Evolutionary conservation across 108 stramenopile species (phyloP).

Genomic region (Bacterosira constricta): DNA sequence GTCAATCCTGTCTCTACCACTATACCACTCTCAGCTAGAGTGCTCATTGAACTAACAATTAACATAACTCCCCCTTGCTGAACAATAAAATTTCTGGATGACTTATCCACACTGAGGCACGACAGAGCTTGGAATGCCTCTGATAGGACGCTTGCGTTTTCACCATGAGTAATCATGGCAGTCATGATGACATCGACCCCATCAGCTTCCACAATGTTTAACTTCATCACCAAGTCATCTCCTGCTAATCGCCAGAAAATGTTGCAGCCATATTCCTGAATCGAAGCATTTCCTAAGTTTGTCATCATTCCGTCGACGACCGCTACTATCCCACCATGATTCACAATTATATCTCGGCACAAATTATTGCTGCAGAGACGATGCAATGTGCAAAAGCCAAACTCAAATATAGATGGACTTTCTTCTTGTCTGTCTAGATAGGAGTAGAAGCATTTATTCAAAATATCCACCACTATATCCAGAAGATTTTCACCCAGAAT

Average conservation of each 20-base stretch:
- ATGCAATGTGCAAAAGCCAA: not conserved
- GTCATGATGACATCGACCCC: constrained; percentile 15
- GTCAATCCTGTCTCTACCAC: constrained; percentile 13
- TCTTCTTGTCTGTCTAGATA: constrained; percentile 18
- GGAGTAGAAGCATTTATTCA: constrained; percentile 1
- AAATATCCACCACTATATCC: not conserved
- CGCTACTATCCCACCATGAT: constrained; percentile 27
- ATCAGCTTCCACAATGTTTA: constrained; percentile 17
- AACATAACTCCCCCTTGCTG: constrained; percentile 15
- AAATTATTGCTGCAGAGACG: not conserved
- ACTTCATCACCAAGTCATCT: not conserved
- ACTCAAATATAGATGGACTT: not conserved
- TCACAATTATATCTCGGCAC: constrained; percentile 3
- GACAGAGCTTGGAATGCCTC: constrained; percentile 6
- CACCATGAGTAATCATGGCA: constrained; percentile 9
- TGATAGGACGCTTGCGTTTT: not conserved
- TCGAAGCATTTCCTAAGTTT: constrained; percentile 6
- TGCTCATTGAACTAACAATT: not conserved
- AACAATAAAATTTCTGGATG: constrained; percentile 3
- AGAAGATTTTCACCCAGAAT: not conserved
- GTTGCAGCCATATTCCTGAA: constrained; percentile 19
- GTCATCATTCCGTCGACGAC: constrained; percentile 18
- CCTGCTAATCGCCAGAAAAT: constrained; percentile 5
- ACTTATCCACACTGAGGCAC: not conserved
- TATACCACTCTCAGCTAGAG: not conserved